Base-by-base conservation (phyloP, 352 stramenopile species). In the Phytophthora lateralis region DNA sequence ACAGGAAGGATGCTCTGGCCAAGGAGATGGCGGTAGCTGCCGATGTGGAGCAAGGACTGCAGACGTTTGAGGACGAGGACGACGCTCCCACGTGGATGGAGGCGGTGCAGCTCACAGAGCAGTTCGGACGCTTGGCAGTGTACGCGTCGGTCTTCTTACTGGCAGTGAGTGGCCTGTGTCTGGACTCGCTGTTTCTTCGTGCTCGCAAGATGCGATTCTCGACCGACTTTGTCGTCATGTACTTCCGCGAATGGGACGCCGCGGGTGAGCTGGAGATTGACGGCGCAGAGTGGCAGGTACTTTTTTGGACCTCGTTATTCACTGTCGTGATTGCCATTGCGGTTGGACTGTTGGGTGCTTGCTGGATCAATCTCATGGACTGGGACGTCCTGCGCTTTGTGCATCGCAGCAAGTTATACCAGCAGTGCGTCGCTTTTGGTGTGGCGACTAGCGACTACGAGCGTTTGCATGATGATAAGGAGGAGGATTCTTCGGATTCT, bases 191-290 rank as follows among this genome's bases (percentile, higher is more conserved):
- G 15, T 76, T 87, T 43, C 37, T 90, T 17, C 76, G 71, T 52
- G 78, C 74, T 50, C 78, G 80, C 1, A 70, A 75, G 46, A 81
- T 90, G 80, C 67, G 80, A 4, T 85, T 88, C 60, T 72, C 67
- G 9, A 55, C 46, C 14, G 72, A 77, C 30, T 83, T 88, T 48
- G 61, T 88, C 18, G 20, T 18, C 38, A 76, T 88, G 56, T 78
- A 74, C 24, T 57, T 83, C 34, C 78, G 75, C 21, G 78, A 84
- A 29, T 47, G 66, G 18, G 71, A 77, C 30, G 76, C 78, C 1
- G 67, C 54, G 6, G 50, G 51, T 0, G 59, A 76, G n/a, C 66
- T 90, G 49, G 54, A 88, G 52, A 59, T 88, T 9, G 76, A 77
- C 43, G 63, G 68, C 30, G 42, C 46, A 3, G 80, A 88, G 56